phyloP scores from a whole-genome alignment of 371 early-diverging fungal species.

The Mortierella sp. region DNA sequence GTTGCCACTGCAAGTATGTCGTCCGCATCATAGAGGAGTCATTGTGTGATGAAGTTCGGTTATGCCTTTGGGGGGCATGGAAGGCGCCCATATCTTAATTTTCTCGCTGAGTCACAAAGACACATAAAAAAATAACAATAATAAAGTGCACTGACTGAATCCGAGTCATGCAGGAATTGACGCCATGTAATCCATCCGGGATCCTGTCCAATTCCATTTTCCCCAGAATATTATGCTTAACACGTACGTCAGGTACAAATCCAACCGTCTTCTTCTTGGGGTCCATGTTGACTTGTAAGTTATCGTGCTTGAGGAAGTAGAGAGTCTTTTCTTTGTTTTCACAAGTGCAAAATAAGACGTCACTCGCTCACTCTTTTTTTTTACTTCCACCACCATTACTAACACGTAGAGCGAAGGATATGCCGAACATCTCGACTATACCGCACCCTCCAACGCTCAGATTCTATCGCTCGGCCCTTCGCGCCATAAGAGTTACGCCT shows the following conservation, averaged over 20 bases:
- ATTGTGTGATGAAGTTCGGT: constrained; percentile 2
- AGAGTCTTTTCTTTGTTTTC: neutral
- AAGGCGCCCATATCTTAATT: neutral
- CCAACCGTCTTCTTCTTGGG: constrained; percentile 58
- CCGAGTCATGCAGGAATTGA: constrained; percentile 3
- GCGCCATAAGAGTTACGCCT: constrained; percentile 14
- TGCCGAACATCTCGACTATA: constrained; percentile 18
- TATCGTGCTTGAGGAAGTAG: neutral
- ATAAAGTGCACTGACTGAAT: constrained; percentile 14
- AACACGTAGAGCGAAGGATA: neutral
- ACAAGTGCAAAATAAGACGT: neutral
- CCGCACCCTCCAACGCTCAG: constrained; percentile 45
- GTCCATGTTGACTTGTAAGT: constrained; percentile 32
- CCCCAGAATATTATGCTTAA: neutral
- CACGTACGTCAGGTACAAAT: constrained; percentile 54
- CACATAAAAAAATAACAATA: constrained; percentile 11
- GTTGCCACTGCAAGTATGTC: neutral
- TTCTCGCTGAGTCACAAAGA: constrained; percentile 43
- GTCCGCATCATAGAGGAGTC: constrained; percentile 6
- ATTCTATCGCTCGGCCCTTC: constrained; percentile 46
- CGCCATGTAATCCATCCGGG: constrained; percentile 4
- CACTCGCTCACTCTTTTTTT: neutral
- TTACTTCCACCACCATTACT: neutral
- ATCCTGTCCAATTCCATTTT: constrained; percentile 8
- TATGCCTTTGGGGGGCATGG: too few species aligned